These are phyloP conservation scores for Bimuria novae-zelandiae DNA, from an alignment of 2,329 filamentous ascomycete species.

Conservation along the genomic window DNA sequence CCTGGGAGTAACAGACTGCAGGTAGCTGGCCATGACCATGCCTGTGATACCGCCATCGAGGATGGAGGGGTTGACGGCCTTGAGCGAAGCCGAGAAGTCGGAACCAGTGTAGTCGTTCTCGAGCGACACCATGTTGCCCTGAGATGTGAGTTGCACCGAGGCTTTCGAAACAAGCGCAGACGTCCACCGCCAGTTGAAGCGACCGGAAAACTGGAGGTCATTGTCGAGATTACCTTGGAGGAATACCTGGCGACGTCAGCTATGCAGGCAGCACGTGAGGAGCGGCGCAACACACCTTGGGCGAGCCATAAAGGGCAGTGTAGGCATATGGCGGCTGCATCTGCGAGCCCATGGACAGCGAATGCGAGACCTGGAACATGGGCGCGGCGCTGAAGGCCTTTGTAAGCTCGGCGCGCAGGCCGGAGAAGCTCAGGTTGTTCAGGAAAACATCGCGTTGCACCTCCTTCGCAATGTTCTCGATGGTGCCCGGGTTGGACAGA, in stretches of 20 bases:
- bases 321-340: constrained; percentile 93
- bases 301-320: constrained; percentile 89
- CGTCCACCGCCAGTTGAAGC: constrained; percentile 92
- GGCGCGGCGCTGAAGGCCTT: constrained; percentile 94
- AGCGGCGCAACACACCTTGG: constrained; percentile 68
- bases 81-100: constrained; percentile 92
- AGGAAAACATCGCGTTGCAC: constrained; percentile 96
- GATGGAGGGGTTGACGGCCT: constrained; percentile 92
- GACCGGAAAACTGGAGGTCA: constrained; percentile 81
- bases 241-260: constrained; percentile 69
- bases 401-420: constrained; percentile 92
- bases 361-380: constrained; percentile 96
- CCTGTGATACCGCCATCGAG: constrained; percentile 92
- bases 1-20: constrained; percentile 87
- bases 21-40: constrained; percentile 93
- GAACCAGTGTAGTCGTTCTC: constrained; percentile 94
- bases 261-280: constrained; percentile 7
- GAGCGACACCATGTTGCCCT: constrained; percentile 88
- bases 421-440: constrained; percentile 95
- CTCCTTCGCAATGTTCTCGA: constrained; percentile 88
- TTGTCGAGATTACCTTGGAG: constrained; percentile 96
- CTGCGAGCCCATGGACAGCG: constrained; percentile 90
- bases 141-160: constrained; percentile 81
- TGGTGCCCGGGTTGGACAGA: constrained; percentile 86
- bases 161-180: constrained; percentile 82